These are phyloP conservation scores for Exophiala aquamarina DNA, from an alignment of 2,329 filamentous ascomycete genomes.

Conservation along the genomic window DNA sequence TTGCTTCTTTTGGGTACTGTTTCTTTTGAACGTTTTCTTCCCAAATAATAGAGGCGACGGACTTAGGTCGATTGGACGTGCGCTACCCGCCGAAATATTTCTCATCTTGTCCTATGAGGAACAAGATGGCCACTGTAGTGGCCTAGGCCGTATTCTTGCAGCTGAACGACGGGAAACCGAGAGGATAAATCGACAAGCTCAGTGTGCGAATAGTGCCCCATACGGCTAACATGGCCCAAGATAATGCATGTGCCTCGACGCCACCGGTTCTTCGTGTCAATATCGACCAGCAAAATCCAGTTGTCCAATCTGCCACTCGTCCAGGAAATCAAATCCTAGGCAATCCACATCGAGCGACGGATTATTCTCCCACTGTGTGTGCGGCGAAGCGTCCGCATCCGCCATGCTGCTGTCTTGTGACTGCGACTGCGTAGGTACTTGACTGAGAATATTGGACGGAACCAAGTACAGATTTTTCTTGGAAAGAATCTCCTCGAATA, in stretches of 20 bases:
- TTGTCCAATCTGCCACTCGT: conserved; percentile 30
- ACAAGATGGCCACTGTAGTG: too few relatives aligned
- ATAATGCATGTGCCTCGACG: conserved; percentile 17
- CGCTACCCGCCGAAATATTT: too few relatives aligned
- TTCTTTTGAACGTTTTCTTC: too few relatives aligned
- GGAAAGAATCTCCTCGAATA: conserved; percentile 29
- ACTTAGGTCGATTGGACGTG: too few relatives aligned
- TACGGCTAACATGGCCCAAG: too few relatives aligned
- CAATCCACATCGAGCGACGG: conserved; percentile 25
- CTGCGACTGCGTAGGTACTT: conserved; percentile 21
- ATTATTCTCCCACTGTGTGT: conserved; percentile 23
- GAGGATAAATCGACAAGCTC: too few relatives aligned
- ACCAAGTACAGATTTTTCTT: conserved; percentile 28
- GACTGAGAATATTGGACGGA: conserved; percentile 20
- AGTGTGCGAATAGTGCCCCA: too few relatives aligned
- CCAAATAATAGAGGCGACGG: too few relatives aligned
- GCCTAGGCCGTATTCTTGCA: too few relatives aligned
- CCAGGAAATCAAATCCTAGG: conserved; percentile 29
- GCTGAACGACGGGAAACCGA: too few relatives aligned
- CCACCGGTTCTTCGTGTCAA: conserved; percentile 21
- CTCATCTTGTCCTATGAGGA: too few relatives aligned
- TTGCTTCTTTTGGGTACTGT: too few relatives aligned
- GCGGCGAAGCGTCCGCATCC: conserved; percentile 23
- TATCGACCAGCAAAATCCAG: conserved; percentile 26
- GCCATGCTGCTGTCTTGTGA: conserved; percentile 24